Evolutionary conservation across 2,329 filamentous ascomycete species (phyloP).

Genomic region (Colletotrichum orbiculare): DNA sequence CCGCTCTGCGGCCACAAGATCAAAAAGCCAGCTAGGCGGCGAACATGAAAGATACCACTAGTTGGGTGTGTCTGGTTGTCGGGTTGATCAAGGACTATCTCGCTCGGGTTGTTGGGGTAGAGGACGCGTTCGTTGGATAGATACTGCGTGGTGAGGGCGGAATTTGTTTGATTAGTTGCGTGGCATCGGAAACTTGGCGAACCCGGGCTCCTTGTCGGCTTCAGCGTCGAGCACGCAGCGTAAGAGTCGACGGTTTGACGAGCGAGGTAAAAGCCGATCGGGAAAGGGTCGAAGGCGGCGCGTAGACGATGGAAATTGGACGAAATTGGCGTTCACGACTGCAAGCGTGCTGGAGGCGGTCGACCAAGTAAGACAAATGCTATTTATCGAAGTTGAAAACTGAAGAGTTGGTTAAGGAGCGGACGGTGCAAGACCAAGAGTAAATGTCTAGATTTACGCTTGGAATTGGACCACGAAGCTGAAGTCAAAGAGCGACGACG

Average conservation of each 20-base stretch:
- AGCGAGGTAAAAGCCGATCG: slow-evolving; percentile 24
- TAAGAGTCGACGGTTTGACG: slow-evolving; percentile 15
- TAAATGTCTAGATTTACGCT: slow-evolving; percentile 62
- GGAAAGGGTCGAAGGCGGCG: slow-evolving; percentile 27
- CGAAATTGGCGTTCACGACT: slow-evolving; percentile 35
- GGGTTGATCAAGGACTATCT: slow-evolving; percentile 13
- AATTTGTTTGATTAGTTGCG: slow-evolving; percentile 28
- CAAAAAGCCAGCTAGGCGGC: slow-evolving; percentile 52
- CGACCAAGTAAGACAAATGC: slow-evolving; percentile 41
- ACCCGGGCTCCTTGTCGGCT: neutral
- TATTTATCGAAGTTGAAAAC: slow-evolving; percentile 37
- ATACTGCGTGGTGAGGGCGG: slow-evolving; percentile 16
- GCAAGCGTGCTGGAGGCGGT: slow-evolving; percentile 26
- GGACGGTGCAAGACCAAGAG: slow-evolving; percentile 60
- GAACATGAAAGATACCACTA: slow-evolving; percentile 51
- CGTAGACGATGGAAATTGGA: slow-evolving; percentile 34
- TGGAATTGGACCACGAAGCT: slow-evolving; percentile 65
- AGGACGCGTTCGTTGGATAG: slow-evolving; percentile 17
- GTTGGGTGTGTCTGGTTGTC: slow-evolving; percentile 32
- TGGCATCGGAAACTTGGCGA: slow-evolving; percentile 17
- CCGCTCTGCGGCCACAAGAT: slow-evolving; percentile 62
- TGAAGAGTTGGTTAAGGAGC: slow-evolving; percentile 40
- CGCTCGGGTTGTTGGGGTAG: slow-evolving; percentile 28
- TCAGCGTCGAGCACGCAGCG: neutral
- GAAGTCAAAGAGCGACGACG: slow-evolving; percentile 39